Evolutionary conservation across 306 rosid genomes (phyloP).

Genomic region (Hippophae rhamnoides): DNA sequence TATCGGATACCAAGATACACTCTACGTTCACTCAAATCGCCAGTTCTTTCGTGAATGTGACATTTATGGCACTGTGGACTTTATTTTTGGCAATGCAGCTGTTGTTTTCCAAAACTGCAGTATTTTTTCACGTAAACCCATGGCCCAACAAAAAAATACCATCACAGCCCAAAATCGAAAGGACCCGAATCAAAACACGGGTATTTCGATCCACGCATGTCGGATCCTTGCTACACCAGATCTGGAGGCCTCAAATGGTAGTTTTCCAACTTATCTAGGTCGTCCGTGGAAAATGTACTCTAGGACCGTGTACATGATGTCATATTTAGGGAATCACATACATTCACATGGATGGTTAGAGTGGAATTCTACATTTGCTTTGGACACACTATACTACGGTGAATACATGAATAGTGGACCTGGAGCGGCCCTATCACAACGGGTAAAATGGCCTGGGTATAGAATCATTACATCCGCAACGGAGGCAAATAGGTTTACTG

Average conservation of each 20-base stretch:
- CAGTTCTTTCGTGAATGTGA: slow-evolving; percentile 33
- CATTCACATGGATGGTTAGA: slow-evolving; percentile 82
- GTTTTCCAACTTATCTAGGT: slow-evolving; percentile 51
- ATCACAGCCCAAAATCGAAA: slow-evolving; percentile 31
- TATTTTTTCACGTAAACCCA: slow-evolving; percentile 16
- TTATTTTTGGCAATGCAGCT: slow-evolving; percentile 31
- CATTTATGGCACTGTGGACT: slow-evolving; percentile 29
- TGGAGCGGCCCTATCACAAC: slow-evolving; percentile 60
- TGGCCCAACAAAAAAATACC: slow-evolving; percentile 21
- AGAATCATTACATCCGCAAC: slow-evolving; percentile 55
- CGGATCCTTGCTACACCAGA: slow-evolving; percentile 20
- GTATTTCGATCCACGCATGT: slow-evolving; percentile 31
- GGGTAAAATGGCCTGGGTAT: slow-evolving; percentile 68
- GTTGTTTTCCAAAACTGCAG: slow-evolving; percentile 30
- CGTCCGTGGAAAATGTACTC: slow-evolving; percentile 95
- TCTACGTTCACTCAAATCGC: slow-evolving; percentile 29
- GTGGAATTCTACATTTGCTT: slow-evolving; percentile 52
- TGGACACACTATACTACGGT: slow-evolving; percentile 71
- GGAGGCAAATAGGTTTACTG: slow-evolving; percentile 78
- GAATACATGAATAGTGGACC: slow-evolving; percentile 91
- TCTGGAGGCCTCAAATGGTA: slow-evolving; percentile 36
- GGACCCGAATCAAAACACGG: slow-evolving; percentile 27
- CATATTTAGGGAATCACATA: slow-evolving; percentile 62
- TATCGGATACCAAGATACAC: slow-evolving; percentile 29
- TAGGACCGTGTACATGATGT: slow-evolving; percentile 65